Conservation (phyloP, 176 grass and related monocot genomes). For the Tillandsia leiboldiana region DNA sequence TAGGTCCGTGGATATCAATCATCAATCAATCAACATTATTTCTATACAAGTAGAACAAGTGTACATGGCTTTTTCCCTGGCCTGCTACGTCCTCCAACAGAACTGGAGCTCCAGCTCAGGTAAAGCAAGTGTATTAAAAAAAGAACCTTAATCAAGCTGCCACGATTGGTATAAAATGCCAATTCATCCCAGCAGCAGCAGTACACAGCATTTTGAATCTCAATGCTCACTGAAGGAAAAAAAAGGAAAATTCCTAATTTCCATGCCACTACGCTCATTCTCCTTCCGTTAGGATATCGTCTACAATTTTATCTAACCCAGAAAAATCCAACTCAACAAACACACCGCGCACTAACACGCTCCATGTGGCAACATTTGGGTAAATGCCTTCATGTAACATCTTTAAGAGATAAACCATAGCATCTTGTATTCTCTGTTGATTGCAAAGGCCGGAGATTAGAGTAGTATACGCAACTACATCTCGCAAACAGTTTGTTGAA, state of each 20-base stretch:
- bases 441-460: slow-evolving; percentile 67
- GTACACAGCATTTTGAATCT: background rate
- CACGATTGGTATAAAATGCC: too few relatives aligned
- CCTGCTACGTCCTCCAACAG: too few relatives aligned
- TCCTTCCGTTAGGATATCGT: slow-evolving; percentile 30
- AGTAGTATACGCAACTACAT: slow-evolving; percentile 53
- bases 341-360: slow-evolving; percentile 42
- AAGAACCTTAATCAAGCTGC: too few relatives aligned
- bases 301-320: slow-evolving; percentile 27
- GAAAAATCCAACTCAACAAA: slow-evolving; percentile 25
- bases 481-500: slow-evolving; percentile 29
- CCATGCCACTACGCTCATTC: slow-evolving; percentile 4
- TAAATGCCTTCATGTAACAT: slow-evolving; percentile 66
- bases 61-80: too few relatives aligned
- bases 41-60: too few relatives aligned
- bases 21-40: too few relatives aligned
- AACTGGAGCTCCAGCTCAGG: too few relatives aligned
- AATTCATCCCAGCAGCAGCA: too few relatives aligned
- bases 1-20: too few relatives aligned
- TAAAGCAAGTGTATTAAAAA: too few relatives aligned
- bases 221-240: background rate
- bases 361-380: slow-evolving; percentile 82
- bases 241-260: background rate
- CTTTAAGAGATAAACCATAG: slow-evolving; percentile 67
- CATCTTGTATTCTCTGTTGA: slow-evolving; percentile 47